phyloP scores from a whole-genome alignment of 140 eudicot species.

The Erigeron philadelphicus region DNA sequence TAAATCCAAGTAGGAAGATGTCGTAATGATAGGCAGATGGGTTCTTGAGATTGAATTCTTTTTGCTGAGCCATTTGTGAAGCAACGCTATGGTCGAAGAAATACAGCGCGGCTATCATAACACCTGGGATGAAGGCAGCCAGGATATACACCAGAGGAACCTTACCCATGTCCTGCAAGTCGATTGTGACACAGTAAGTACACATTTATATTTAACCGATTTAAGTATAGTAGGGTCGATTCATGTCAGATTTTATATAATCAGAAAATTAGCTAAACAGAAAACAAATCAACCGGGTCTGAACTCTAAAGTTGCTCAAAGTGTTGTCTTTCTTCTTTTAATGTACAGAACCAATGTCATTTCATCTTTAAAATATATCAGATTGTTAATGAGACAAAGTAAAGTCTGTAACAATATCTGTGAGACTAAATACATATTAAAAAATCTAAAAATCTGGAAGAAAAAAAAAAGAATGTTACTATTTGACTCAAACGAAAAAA shows the following conservation, averaged over 20 bases:
- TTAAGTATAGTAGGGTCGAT: not conserved
- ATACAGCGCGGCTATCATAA: constrained; percentile 46
- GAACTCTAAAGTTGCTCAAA: no score
- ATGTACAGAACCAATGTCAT: no score
- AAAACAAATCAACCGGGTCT: no score
- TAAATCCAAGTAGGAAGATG: constrained; percentile 37
- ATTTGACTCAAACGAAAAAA: not conserved
- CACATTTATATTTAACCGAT: not conserved
- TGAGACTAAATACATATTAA: no score
- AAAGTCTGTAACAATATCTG: no score
- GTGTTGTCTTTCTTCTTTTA: no score
- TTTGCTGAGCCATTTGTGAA: constrained; percentile 46
- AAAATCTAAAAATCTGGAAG: no score
- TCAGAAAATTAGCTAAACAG: no score
- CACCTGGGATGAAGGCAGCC: constrained; percentile 42
- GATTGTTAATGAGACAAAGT: no score
- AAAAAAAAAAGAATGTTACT: no score
- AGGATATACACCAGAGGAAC: constrained; percentile 37
- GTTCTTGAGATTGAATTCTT: constrained; percentile 49
- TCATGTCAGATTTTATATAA: no score
- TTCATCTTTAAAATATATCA: no score
- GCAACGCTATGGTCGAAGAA: constrained; percentile 53
- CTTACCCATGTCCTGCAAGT: constrained; percentile 33
- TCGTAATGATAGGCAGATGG: constrained; percentile 48
- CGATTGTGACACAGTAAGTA: not conserved